Evolutionary conservation across 129 eudicot genomes (phyloP).

Genomic region (Pulicaria dysenterica): DNA sequence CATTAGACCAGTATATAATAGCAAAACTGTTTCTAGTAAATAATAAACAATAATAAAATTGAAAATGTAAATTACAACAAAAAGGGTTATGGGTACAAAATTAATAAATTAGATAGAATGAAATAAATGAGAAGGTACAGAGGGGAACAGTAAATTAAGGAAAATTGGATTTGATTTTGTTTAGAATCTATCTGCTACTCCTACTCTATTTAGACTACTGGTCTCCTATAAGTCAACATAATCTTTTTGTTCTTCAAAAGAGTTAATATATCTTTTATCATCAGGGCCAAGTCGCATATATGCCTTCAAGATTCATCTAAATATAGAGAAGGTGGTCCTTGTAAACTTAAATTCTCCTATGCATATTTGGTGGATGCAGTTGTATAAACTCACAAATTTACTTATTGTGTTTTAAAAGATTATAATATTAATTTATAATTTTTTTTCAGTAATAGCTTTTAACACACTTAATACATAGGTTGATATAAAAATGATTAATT

Average conservation of each 20-base stretch:
- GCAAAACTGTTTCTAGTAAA: too few relatives aligned
- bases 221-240: conserved; percentile 23
- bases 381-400: too few relatives aligned
- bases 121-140: conserved; percentile 33
- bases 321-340: conserved; percentile 7
- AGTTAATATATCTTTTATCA: conserved; percentile 20
- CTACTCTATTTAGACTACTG: background rate
- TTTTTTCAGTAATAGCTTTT: too few relatives aligned
- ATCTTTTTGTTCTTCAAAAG: background rate
- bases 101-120: conserved; percentile 31
- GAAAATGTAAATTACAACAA: background rate
- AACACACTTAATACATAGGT: too few relatives aligned
- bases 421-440: too few relatives aligned
- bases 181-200: conserved; percentile 21
- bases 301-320: background rate
- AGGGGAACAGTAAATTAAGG: conserved; percentile 11
- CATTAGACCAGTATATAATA: too few relatives aligned
- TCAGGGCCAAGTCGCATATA: background rate
- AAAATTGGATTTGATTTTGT: conserved; percentile 20
- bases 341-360: background rate
- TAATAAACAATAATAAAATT: too few relatives aligned
- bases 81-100: conserved; percentile 6
- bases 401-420: too few relatives aligned
- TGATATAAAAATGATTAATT: too few relatives aligned
- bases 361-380: background rate